A percentile compares a stretch with the other conserved stretches of the same genome.
Evolutionary conservation across 345 rosid species (phyloP).

Genomic region (Boechera divaricarpa): DNA sequence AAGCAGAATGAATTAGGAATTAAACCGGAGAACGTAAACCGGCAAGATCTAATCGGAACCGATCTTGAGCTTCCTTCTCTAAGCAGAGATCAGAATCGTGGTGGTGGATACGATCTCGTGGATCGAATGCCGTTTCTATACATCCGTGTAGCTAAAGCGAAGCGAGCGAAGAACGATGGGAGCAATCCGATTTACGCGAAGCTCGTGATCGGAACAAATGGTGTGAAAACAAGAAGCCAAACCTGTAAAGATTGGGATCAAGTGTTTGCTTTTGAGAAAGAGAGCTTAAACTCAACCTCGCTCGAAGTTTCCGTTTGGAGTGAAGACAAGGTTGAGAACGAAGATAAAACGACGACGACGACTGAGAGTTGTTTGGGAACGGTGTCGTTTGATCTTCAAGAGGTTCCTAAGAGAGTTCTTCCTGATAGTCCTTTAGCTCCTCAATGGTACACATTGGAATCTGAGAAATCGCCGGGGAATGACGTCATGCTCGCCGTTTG

Average conservation of each 20-base stretch:
- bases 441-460: constrained; percentile 86
- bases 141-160: constrained; percentile 74
- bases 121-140: constrained; percentile 87
- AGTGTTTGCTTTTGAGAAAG: constrained; percentile 87
- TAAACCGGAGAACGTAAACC: constrained; percentile 44
- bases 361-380: constrained; percentile 73
- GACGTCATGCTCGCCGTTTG: constrained; percentile 96
- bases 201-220: constrained; percentile 82
- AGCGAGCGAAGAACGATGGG: constrained; percentile 52
- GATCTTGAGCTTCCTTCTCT: constrained; percentile 66
- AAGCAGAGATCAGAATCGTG: constrained; percentile 56
- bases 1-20: constrained; percentile 42
- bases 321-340: constrained; percentile 67
- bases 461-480: constrained; percentile 68
- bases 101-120: constrained; percentile 73
- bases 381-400: constrained; percentile 89
- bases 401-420: constrained; percentile 84
- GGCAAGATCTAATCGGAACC: constrained; percentile 47
- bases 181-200: constrained; percentile 59
- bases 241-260: constrained; percentile 84
- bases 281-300: constrained; percentile 69
- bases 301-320: constrained; percentile 84
- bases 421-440: constrained; percentile 96
- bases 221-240: constrained; percentile 72
- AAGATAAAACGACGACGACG: constrained; percentile 42